Evolutionary conservation across 1,139 yeast species (phyloP), one percentile per base, ranked within the genome.

Genomic region (Diutina scorzettiae): DNA sequence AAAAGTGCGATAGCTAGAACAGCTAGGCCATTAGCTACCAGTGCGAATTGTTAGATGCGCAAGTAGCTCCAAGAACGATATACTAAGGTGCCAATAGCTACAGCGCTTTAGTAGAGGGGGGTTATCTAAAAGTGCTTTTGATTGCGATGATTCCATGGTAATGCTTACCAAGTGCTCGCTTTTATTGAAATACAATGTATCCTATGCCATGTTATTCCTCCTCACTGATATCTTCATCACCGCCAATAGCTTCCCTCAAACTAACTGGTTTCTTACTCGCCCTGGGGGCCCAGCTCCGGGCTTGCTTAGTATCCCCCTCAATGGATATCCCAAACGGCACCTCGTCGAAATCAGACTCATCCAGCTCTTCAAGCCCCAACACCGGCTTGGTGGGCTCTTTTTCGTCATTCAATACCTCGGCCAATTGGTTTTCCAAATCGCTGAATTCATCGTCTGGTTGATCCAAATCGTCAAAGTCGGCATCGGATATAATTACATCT

Each of bases 341-440:
- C 9, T 34, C 39, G 11, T 34, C 39, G 17, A 34, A 34, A 21
- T 34, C 39, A 7, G 28, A 23, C 28, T 34, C 39, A 19, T 34
- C 39, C 18, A 17, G 17, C 28, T 34, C 39, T 4, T 34, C 39
- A 14, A 34, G 39, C 2, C 27, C 27, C 11, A 34, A 14, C 6
- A 12, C 5, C n/a, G 24, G 14, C 19, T 14, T 3, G n/a, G 25
- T 6, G 4, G 28, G 28, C 21, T 17, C 11, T 6, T 12, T 21
- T 7, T 21, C 28, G 2, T 21, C 27, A 5, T 34, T 28, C 9
- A 34, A 23, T 19, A 34, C 39, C 12, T 34, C 39, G 3, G 24
- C 39, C 24, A 34, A 21, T 12, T 34, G 39, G 24, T 21, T n/a
- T 16, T 34, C 39, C 16, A 34, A 23, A 23, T 34, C 39, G 3